Base-by-base conservation (phyloP, 129 eudicot genomes). In the Scalesia atractyloides region DNA sequence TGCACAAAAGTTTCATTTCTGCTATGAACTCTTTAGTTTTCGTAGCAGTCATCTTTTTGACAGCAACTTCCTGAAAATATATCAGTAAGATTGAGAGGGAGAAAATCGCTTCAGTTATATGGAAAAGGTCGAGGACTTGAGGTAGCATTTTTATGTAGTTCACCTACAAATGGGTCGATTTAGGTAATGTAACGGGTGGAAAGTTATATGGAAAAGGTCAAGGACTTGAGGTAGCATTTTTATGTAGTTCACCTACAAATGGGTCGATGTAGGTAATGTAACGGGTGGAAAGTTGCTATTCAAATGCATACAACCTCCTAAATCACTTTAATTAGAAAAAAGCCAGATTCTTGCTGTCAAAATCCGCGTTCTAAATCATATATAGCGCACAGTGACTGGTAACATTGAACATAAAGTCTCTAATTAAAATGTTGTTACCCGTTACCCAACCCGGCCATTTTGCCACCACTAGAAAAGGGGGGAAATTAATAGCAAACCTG, bases 1-100 rank as follows among this genome's bases (percentile, higher is more conserved):
- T 94, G 91, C 99, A 90, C 70, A 94, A 75, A 78, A 94, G 89
- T 86, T 94, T 94, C 89, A 94, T 90, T 81, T 94, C 99, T 54
- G 88, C 88, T 70, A 82, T 82, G 64, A 94, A 94, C 68, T 90
- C 99, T 80, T 86, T 94, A 6, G 97, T 86, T 75, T 94, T 88
- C 19, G 85, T 90, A 2, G 93, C 88, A 20, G 91, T 94, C 99
- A 94, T 94, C 72, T 81, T 88, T 66, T 94, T 94, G 26, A 94
- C 83, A 30, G 94, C 97, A 70, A 90, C 97, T 90, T 94, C 99
- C 97, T 93, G 66, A 68, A 80, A 77, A 44, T 64, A 63, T 54
- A 60, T 44, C 13, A 24, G 17, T 61, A 41, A 66, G 58, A 19
- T 39, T 52, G 33, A 43, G 69, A 50, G 44, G 16, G 36, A 26